Conservation (phyloP, 495 filamentous ascomycete genomes). For the Penicillium atrosanguineum region DNA sequence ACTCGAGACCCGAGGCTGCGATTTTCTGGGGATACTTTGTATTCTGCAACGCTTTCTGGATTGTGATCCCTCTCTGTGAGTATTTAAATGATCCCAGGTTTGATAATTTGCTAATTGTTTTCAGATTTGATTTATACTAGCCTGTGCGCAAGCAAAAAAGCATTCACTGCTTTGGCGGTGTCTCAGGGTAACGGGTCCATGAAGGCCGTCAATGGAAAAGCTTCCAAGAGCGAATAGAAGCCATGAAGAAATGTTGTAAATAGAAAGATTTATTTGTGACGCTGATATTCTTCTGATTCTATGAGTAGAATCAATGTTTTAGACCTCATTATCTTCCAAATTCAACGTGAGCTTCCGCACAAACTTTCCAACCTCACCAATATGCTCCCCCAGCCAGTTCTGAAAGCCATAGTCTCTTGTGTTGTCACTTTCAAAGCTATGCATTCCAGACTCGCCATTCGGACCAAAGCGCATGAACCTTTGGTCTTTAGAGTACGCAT, state of each 20-base stretch:
- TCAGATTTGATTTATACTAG: neutral
- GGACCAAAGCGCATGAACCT: conserved; percentile 13
- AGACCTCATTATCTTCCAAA: neutral
- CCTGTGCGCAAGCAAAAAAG: neutral
- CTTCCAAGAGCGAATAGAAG: neutral
- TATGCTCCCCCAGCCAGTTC: neutral
- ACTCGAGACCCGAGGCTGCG: conserved; percentile 66
- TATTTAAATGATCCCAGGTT: conserved; percentile 1
- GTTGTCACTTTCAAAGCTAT: conserved; percentile 4
- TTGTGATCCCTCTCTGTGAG: conserved; percentile 59
- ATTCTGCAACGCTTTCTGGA: conserved; percentile 76
- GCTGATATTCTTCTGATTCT: no score
- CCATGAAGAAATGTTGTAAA: neutral
- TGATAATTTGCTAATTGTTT: neutral
- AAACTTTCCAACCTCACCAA: neutral
- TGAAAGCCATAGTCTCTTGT: neutral
- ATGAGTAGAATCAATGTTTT: neutral
- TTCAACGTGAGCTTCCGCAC: neutral
- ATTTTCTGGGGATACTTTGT: conserved; percentile 83
- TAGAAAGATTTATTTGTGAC: no score
- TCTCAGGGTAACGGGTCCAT: neutral
- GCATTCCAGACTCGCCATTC: neutral
- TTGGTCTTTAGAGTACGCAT: neutral
- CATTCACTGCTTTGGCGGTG: neutral
- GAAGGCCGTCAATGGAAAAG: neutral